Evolutionary conservation across 768 basidiomycete genomes (phyloP), one percentile per base, ranked within the genome.

Genomic region (Russula sp.): DNA sequence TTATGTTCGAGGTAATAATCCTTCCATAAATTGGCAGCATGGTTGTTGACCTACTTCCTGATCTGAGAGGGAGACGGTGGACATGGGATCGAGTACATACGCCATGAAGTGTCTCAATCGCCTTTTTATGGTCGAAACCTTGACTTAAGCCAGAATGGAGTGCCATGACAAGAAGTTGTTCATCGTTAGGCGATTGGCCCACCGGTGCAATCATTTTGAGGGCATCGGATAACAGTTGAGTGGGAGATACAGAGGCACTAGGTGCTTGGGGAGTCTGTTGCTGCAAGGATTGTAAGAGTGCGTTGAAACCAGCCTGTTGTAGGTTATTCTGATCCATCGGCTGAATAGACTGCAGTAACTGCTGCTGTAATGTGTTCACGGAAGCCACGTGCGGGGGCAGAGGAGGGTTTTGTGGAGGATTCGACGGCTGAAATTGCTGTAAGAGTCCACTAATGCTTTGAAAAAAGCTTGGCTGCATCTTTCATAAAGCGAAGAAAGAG

Each of bases 1-100:
- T 82, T 84, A 68, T 89, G 79, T 61, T 89, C 87, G 16, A 91
- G 78, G 67, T 87, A 91, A 70, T 89, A 89, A 68, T 91, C 89
- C 70, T 89, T 90, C 88, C 88, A 91, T 27, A 87, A 73, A 70
- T 78, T 84, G 42, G 86, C 80, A 11, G 76, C 71, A 44, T 81
- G 79, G 32, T 77, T 76, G 48, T 81, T 78, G 52, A 77, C 72
- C 79, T 80, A 39, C 13, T 37, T 45, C 18, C 44, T 44, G 44
- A 13, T 7, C 20, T 54, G 49, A 45, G 39, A 58, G 50, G 39
- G 51, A 62, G 39, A 65, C n/a, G 22, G 7, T 27, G 32, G n/a
- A 61, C 9, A 56, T 50, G 57, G 48, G 20, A 2, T 11, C 14
- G 37, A 58, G 1, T 22, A 75, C 83, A 67, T 70, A 88, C 87